Base-by-base conservation (phyloP, 2,329 filamentous ascomycete genomes). In the Penicillium palitans region DNA sequence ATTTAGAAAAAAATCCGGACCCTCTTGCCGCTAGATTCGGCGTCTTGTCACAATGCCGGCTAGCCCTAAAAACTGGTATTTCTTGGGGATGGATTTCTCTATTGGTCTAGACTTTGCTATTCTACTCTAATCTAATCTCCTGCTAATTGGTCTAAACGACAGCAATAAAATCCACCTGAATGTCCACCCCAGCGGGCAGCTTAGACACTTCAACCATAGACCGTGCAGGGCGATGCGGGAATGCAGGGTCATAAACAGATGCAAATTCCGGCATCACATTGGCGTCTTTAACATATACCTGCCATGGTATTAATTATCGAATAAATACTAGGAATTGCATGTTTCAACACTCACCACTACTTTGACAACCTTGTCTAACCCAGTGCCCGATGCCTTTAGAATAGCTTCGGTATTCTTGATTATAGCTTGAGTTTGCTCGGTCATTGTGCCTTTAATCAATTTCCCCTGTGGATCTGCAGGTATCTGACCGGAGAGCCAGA, bases 351-450 rank as follows among this genome's bases (percentile, higher is more conserved):
- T 49, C 27, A 49, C 37, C 21, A 85, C 88, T 69, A 90, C 88
- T 83, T 96, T 95, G 78, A 96, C 88, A 49, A 95, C 87, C 74
- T 85, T 87, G 62, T 84, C 77, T 61, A 96, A 81, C 45, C 82
- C 83, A 21, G 88, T 91, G 57, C 89, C 90, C 21, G 90, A 90
- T 68, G 87, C 89, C 61, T 86, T 82, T 49, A 96, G 85, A 54
- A 96, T 90, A 40, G 87, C 88, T 72, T 87, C 83, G 67, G 87
- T 88, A 72, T 87, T 84, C 68, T 91, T 81, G 35, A 83, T 80
- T 61, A 89, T 82, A 65, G 78, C 39, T 13, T 49, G 9, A 0
- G 82, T 53, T 84, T 86, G 42, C 10, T 55, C 52, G 7, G n/a
- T n/a, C 13, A 49, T 55, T 7, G 45, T 35, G 4, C 52, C 37